These are phyloP conservation scores for Aureobasidium sp. DNA, from an alignment of 2,329 filamentous ascomycete species.

Conservation along the genomic window DNA sequence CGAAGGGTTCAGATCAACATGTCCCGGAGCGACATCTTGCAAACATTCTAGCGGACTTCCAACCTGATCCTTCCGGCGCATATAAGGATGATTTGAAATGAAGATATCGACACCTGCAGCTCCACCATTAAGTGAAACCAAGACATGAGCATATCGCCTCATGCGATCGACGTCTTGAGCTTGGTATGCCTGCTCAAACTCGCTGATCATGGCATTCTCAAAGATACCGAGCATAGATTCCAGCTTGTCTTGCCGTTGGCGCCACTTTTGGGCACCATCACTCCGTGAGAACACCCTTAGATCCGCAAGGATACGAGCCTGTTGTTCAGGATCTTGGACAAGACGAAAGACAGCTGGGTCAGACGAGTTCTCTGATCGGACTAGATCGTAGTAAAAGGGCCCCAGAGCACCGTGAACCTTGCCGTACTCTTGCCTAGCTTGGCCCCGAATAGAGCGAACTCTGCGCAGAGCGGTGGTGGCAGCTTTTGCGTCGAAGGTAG, in stretches of 20 bases:
- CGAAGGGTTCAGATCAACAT: constrained; percentile 71
- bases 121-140: constrained; percentile 75
- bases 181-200: constrained; percentile 91
- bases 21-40: constrained; percentile 57
- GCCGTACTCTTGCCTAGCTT: constrained; percentile 82
- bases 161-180: constrained; percentile 82
- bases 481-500: constrained; percentile 29
- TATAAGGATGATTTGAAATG: constrained; percentile 74
- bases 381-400: constrained; percentile 82
- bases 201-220: constrained; percentile 79
- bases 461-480: constrained; percentile 63
- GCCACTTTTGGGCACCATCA: constrained; percentile 71
- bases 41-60: constrained; percentile 77
- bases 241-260: constrained; percentile 63
- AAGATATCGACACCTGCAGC: constrained; percentile 74
- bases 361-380: constrained; percentile 61
- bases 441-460: constrained; percentile 71
- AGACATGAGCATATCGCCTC: constrained; percentile 79
- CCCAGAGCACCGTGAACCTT: constrained; percentile 82
- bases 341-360: constrained; percentile 80
- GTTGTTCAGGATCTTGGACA: constrained; percentile 80
- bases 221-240: constrained; percentile 72
- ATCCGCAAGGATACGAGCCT: constrained; percentile 82
- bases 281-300: constrained; percentile 70
- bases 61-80: constrained; percentile 63